phyloP scores from a whole-genome alignment of 805 yeast genomes.

The Lipomyces yamanashiensis region DNA sequence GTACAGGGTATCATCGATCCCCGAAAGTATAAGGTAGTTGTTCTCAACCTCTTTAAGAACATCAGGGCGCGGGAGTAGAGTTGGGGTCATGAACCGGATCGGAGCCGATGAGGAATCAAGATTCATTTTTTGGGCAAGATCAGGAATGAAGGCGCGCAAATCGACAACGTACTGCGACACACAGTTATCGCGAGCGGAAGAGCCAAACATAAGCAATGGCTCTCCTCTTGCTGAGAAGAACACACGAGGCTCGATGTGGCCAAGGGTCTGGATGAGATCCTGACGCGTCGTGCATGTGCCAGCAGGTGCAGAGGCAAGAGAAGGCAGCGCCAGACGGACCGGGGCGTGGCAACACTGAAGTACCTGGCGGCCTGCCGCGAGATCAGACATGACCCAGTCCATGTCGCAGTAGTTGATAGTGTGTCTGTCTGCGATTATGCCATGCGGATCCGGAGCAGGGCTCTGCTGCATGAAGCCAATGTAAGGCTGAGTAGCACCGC shows the following conservation, averaged over 20 bases:
- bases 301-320: neutral
- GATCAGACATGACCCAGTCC: constrained; percentile 21
- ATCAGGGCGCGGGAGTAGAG: constrained; percentile 11
- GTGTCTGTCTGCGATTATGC: constrained; percentile 7
- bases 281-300: constrained; percentile 15
- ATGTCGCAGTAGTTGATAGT: constrained; percentile 26
- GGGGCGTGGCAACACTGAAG: constrained; percentile 21
- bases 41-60: constrained; percentile 16
- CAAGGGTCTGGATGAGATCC: constrained; percentile 3
- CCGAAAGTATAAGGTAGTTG: constrained; percentile 26
- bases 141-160: constrained; percentile 29
- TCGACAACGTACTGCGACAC: constrained; percentile 27
- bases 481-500: constrained; percentile 25
- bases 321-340: constrained; percentile 7
- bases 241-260: constrained; percentile 30
- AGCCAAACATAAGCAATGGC: constrained; percentile 30
- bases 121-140: constrained; percentile 19
- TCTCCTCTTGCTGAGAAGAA: constrained; percentile 32
- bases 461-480: constrained; percentile 26
- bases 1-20: constrained; percentile 5
- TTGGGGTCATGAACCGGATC: constrained; percentile 15
- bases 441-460: constrained; percentile 7
- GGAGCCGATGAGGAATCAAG: constrained; percentile 12
- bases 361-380: constrained; percentile 4
- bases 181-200: constrained; percentile 16